phyloP scores from a whole-genome alignment of 1,284 basidiomycete species.

The Tremellales sp. region DNA sequence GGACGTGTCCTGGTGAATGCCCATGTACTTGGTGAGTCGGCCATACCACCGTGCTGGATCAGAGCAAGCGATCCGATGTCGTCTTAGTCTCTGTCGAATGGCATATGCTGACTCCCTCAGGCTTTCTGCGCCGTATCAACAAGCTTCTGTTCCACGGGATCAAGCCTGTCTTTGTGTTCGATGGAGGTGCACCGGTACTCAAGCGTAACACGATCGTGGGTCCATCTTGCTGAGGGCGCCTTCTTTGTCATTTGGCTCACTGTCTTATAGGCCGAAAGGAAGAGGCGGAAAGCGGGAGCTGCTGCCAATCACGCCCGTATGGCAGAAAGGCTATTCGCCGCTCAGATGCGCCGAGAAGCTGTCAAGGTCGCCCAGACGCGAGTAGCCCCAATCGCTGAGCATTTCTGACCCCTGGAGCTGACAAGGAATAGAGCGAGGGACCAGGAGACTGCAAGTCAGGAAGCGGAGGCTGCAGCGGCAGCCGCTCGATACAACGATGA shows the following conservation, averaged over 20 bases:
- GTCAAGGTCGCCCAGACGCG: slow-evolving; percentile 64
- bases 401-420: not conserved
- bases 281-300: slow-evolving; percentile 81
- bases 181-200: slow-evolving; percentile 84
- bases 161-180: slow-evolving; percentile 95
- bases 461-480: slow-evolving; percentile 15
- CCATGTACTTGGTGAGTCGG: slow-evolving; percentile 75
- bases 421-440: slow-evolving; percentile 20
- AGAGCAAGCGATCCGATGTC: not conserved
- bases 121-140: slow-evolving; percentile 82
- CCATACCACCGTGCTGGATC: not conserved
- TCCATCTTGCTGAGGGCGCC: not conserved
- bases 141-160: slow-evolving; percentile 96
- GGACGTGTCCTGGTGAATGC: slow-evolving; percentile 87
- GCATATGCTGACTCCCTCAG: too few species aligned
- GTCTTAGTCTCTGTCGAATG: slow-evolving; percentile 3
- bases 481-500: slow-evolving; percentile 32
- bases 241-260: not conserved
- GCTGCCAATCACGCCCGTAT: slow-evolving; percentile 75
- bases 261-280: slow-evolving; percentile 70
- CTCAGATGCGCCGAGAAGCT: slow-evolving; percentile 88
- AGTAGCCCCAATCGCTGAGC: too few species aligned
- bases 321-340: slow-evolving; percentile 87
- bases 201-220: slow-evolving; percentile 83
- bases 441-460: slow-evolving; percentile 25